Conservation (phyloP, 2,329 filamentous ascomycete genomes). For the Myotisia sp. region DNA sequence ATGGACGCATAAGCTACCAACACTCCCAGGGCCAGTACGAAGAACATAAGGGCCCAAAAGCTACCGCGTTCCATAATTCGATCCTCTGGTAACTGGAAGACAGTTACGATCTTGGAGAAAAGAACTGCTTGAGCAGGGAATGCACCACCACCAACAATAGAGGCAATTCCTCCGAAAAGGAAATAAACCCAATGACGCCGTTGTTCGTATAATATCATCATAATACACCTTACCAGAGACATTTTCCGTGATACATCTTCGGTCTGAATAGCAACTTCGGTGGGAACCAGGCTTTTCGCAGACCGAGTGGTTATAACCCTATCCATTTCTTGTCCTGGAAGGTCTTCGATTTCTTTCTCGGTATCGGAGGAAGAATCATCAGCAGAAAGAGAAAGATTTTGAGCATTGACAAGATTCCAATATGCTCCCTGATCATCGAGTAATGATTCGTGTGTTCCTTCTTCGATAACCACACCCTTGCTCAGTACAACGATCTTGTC, state of each 20-base stretch:
- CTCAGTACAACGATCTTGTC: slow-evolving; percentile 86
- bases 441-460: slow-evolving; percentile 65
- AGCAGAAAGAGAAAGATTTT: slow-evolving; percentile 13
- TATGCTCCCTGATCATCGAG: slow-evolving; percentile 56
- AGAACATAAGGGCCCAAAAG: slow-evolving; percentile 36
- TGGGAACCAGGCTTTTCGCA: slow-evolving; percentile 4
- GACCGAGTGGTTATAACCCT: slow-evolving; percentile 9
- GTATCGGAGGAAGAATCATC: slow-evolving; percentile 8
- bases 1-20: slow-evolving; percentile 17
- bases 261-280: slow-evolving; percentile 2
- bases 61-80: slow-evolving; percentile 21
- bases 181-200: slow-evolving; percentile 26
- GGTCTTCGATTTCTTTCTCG: slow-evolving; percentile 5
- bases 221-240: slow-evolving; percentile 22
- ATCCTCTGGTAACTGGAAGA: slow-evolving; percentile 15
- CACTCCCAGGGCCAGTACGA: slow-evolving; percentile 29
- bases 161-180: slow-evolving; percentile 22
- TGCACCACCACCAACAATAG: slow-evolving; percentile 25
- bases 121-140: slow-evolving; percentile 36
- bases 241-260: slow-evolving; percentile 11
- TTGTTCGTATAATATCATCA: slow-evolving; percentile 25
- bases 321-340: neutral
- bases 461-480: slow-evolving; percentile 65
- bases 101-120: slow-evolving; percentile 16
- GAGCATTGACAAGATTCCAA: slow-evolving; percentile 60